Evolutionary conservation across 768 basidiomycete genomes (phyloP), one percentile per base, ranked within the genome.

Genomic region (Harrya chromipes): DNA sequence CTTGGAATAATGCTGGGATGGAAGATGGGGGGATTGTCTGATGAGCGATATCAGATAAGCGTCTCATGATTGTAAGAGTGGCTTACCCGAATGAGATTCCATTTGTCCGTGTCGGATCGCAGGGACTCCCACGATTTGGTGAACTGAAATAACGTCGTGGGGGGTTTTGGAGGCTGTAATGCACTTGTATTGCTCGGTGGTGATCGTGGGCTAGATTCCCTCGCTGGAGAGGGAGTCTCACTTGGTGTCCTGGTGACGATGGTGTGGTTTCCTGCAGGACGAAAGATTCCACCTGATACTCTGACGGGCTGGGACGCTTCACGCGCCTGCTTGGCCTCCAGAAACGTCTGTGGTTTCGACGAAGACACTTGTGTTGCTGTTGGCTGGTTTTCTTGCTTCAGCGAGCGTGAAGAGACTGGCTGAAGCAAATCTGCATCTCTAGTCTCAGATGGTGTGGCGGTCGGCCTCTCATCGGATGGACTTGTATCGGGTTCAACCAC

Each of bases 241-340:
- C 8, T 52, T 27, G 62, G 60, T 43, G 71, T 57, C 17, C 66
- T 70, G 14, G 73, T 60, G 52, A 90, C 78, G 10, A 89, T 64
- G 2, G 78, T 84, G 38, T 76, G 79, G 16, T 78, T 70, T 1
- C 88, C 89, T 12, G 80, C 75, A 3, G 74, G 68, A 23, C 82
- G 78, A 69, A 91, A 87, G 43, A 91, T 85, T 0, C 87, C 88
- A 8, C 87, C 88, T 1, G 85, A 82, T 4, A 82, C 77, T 35
- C 73, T 73, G 47, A 70, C 72, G 57, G 68, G 50, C 47, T 71
- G 76, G 12, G 66, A 67, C 38, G 46, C 72, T 13, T 81, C 77
- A 23, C 85, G 79, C 0, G 72, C 73, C 46, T 77, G 72, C 58
- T 83, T 85, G 6, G 78, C 83, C 23, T 83, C 79, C 52, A 73